A percentile compares a stretch with the other conserved stretches of the same genome.
These are phyloP conservation scores for Linum usitatissimum DNA, from an alignment of 345 rosid genomes.

Conservation along the genomic window DNA sequence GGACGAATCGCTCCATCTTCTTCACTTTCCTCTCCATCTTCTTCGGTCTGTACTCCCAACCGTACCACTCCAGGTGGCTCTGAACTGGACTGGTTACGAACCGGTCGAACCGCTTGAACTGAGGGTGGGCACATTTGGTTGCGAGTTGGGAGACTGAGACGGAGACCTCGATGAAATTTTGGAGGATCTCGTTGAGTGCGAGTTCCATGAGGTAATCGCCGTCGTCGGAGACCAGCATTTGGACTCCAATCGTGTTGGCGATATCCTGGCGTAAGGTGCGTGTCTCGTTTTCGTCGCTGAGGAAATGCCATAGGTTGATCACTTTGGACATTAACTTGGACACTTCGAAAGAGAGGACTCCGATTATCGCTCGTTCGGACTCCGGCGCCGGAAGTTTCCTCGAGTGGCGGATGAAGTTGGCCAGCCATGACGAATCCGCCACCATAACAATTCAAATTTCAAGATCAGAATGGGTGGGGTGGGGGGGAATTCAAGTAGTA, in stretches of 20 bases:
- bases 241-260: slow-evolving; percentile 31
- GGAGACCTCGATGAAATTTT: slow-evolving; percentile 32
- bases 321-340: slow-evolving; percentile 45
- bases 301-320: slow-evolving; percentile 40
- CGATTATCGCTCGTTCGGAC: slow-evolving; percentile 32
- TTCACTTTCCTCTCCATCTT: slow-evolving; percentile 66
- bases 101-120: slow-evolving; percentile 31
- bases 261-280: slow-evolving; percentile 36
- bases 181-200: slow-evolving; percentile 41
- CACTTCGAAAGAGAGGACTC: slow-evolving; percentile 53
- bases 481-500: background rate
- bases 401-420: slow-evolving; percentile 29
- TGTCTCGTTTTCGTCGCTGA: slow-evolving; percentile 32
- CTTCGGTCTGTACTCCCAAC: slow-evolving; percentile 42
- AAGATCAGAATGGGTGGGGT: background rate
- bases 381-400: slow-evolving; percentile 25
- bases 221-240: slow-evolving; percentile 39
- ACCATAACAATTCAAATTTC: slow-evolving; percentile 13
- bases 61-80: slow-evolving; percentile 38
- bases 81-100: slow-evolving; percentile 36
- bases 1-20: slow-evolving; percentile 50
- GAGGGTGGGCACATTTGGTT: slow-evolving; percentile 36
- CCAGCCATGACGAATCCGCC: slow-evolving; percentile 39
- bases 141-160: slow-evolving; percentile 40
- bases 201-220: slow-evolving; percentile 44